phyloP scores from a whole-genome alignment of 1,139 yeast species.

The Wickerhamomyces sp. region DNA sequence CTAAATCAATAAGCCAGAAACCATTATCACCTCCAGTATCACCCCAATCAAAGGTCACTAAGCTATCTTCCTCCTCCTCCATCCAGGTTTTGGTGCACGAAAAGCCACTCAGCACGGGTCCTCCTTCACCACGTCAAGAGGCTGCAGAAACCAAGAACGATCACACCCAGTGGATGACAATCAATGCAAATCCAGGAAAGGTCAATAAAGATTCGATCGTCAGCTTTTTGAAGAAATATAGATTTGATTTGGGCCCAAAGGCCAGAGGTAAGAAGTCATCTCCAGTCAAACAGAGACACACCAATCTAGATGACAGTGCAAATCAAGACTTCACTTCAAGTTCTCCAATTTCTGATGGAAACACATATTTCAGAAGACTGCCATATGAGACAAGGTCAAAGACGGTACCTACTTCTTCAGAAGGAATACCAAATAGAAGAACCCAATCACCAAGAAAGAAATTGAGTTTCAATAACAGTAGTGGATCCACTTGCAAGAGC shows the following conservation, averaged over 20 bases:
- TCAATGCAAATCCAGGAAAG: neutral
- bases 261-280: conserved; percentile 7
- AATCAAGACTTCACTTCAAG: neutral
- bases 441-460: neutral
- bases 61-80: neutral
- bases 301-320: neutral
- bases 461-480: neutral
- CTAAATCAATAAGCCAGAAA: neutral
- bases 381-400: neutral
- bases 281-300: neutral
- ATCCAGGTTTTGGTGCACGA: too few species aligned
- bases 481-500: neutral
- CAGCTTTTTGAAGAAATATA: too few species aligned
- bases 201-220: neutral
- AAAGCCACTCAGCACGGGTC: too few species aligned
- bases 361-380: neutral
- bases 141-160: too few species aligned
- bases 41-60: conserved; percentile 4
- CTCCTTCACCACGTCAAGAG: neutral
- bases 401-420: neutral
- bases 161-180: neutral
- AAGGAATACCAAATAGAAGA: too few species aligned
- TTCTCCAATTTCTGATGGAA: neutral
- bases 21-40: conserved; percentile 13
- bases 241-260: neutral